Percentiles rank a stretch among this genome's conserved stretches.
Evolutionary conservation across 768 basidiomycete species (phyloP).

Genomic region (Astraeus odoratus): DNA sequence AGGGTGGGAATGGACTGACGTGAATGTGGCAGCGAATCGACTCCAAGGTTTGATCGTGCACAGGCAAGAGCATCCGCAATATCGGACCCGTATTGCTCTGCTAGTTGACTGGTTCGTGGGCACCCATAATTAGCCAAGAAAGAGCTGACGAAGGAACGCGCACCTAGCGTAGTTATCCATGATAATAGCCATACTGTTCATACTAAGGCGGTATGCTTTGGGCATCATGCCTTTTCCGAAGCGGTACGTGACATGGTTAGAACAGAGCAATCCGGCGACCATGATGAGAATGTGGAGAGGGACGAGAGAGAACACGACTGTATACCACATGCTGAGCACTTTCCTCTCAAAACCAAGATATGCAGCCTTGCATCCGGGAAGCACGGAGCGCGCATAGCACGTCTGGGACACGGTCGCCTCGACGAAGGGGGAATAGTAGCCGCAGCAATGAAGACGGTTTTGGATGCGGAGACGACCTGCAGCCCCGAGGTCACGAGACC

Average conservation of each 20-base stretch:
- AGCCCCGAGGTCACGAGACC: slow-evolving; percentile 57
- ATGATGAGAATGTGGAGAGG: slow-evolving; percentile 64
- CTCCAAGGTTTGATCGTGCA: too few species aligned
- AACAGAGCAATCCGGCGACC: slow-evolving; percentile 57
- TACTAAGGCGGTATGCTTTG: slow-evolving; percentile 70
- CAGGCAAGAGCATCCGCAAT: too few species aligned
- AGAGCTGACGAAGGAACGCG: slow-evolving; percentile 13
- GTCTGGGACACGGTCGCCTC: slow-evolving; percentile 70
- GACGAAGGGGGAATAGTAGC: slow-evolving; percentile 73
- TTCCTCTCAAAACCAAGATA: slow-evolving; percentile 53
- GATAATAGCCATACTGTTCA: slow-evolving; percentile 71
- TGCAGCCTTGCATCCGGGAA: slow-evolving; percentile 67
- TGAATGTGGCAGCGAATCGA: too few species aligned
- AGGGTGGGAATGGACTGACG: too few species aligned
- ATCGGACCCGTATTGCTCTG: too few species aligned
- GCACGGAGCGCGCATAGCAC: slow-evolving; percentile 64
- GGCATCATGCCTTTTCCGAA: slow-evolving; percentile 89
- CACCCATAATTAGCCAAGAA: too few species aligned
- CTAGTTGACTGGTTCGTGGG: too few species aligned
- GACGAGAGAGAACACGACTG: slow-evolving; percentile 54
- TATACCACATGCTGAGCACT: slow-evolving; percentile 61
- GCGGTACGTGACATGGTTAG: slow-evolving; percentile 80
- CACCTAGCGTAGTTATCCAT: slow-evolving; percentile 82
- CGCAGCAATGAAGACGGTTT: slow-evolving; percentile 71
- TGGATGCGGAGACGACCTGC: slow-evolving; percentile 62